Conservation (phyloP, 805 yeast species). For the Sugiyamaella americana region DNA sequence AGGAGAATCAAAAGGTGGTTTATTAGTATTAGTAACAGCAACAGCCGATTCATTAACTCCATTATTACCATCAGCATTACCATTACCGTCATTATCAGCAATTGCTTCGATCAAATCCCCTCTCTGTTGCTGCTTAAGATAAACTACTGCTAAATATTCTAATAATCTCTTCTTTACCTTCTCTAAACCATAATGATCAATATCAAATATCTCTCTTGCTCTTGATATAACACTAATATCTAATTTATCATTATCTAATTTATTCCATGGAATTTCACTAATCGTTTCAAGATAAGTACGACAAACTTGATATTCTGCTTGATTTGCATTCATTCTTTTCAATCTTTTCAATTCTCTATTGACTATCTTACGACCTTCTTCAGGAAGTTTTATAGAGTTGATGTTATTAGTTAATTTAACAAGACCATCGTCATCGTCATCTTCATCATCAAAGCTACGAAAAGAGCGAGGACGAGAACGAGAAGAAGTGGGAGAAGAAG, state of each 20-base stretch:
- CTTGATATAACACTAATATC: constrained; percentile 37
- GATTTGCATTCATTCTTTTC: constrained; percentile 35
- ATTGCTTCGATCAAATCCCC: no score
- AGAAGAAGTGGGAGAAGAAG: neutral
- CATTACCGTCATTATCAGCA: no score
- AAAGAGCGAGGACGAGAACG: no score
- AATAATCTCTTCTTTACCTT: constrained; percentile 68
- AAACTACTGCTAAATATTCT: constrained; percentile 74
- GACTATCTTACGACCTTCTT: constrained; percentile 33
- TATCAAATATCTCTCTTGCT: constrained; percentile 55
- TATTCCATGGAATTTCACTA: constrained; percentile 36
- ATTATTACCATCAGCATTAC: constrained; percentile 12
- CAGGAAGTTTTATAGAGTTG: constrained; percentile 22
- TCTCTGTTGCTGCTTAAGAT: constrained; percentile 40
- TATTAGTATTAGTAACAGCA: neutral
- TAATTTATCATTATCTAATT: constrained; percentile 23
- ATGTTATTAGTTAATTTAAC: constrained; percentile 27
- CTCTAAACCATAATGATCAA: constrained; percentile 74
- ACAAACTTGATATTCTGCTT: constrained; percentile 39
- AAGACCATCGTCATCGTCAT: constrained; percentile 33
- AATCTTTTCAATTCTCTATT: constrained; percentile 35
- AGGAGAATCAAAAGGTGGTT: neutral
- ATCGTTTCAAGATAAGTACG: constrained; percentile 37
- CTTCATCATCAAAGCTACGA: constrained; percentile 18
- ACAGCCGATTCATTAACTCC: constrained; percentile 13